Conservation (phyloP, 495 filamentous ascomycete genomes). For the Extremus antarcticus region DNA sequence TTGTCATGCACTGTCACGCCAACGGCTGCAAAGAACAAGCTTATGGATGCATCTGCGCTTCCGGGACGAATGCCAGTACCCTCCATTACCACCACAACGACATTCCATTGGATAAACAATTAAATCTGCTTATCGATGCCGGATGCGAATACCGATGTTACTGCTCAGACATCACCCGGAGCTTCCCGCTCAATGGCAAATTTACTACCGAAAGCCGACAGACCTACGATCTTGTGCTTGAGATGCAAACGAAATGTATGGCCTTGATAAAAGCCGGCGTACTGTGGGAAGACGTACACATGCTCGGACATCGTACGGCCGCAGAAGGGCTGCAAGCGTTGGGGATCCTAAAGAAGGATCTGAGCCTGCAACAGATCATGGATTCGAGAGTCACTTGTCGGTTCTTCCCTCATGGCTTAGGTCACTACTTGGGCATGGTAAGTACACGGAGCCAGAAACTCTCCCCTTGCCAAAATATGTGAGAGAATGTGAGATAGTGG, state of each 20-base stretch:
- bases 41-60: conserved; percentile 75
- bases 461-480: no score
- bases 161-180: conserved; percentile 80
- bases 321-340: conserved; percentile 67
- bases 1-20: conserved; percentile 63
- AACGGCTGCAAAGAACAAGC: conserved; percentile 66
- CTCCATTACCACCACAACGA: conserved; percentile 82
- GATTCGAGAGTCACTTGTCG: conserved; percentile 64
- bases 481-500: no score
- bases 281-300: conserved; percentile 76
- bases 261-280: conserved; percentile 62
- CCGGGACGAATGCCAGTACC: conserved; percentile 65
- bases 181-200: conserved; percentile 68
- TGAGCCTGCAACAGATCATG: conserved; percentile 55
- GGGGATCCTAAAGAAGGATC: conserved; percentile 59
- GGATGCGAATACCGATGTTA: conserved; percentile 73
- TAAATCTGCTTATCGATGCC: conserved; percentile 72
- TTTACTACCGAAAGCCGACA: conserved; percentile 60
- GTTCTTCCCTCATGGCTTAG: conserved; percentile 87
- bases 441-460: no score
- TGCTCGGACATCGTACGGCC: conserved; percentile 65
- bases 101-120: conserved; percentile 51
- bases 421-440: conserved; percentile 88
- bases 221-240: conserved; percentile 76
- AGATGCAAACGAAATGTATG: conserved; percentile 75